phyloP scores from a whole-genome alignment of 176 grass and related monocot genomes.

The Chloris gayana region DNA sequence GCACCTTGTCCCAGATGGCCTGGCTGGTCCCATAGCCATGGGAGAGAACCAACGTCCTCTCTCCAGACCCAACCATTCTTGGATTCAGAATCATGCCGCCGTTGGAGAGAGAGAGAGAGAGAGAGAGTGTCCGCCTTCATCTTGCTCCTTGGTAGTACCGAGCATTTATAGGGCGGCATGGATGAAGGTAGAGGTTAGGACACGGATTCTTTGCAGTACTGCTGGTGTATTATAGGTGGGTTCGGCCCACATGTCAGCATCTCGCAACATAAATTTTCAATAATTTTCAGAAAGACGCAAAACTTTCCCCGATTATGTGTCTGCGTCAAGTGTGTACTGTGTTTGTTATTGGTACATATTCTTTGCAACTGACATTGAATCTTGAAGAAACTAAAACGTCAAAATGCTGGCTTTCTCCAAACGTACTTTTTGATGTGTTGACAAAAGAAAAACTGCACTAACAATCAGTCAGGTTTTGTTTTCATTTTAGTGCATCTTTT shows the following conservation, averaged over 20 bases:
- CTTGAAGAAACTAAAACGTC: too few relatives aligned
- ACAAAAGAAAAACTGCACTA: not conserved
- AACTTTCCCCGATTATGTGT: not conserved
- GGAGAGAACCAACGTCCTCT: slow-evolving; percentile 63
- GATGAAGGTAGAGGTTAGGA: not conserved
- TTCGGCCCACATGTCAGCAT: too few relatives aligned
- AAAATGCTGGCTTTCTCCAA: not conserved
- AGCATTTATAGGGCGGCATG: slow-evolving; percentile 49
- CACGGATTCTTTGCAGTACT: too few relatives aligned
- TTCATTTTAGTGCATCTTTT: not conserved
- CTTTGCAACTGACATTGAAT: too few relatives aligned
- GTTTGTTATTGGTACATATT: too few relatives aligned
- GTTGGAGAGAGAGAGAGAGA: not conserved
- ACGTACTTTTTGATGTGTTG: not conserved
- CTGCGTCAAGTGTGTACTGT: too few relatives aligned
- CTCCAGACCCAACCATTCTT: slow-evolving; percentile 59
- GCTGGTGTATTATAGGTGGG: too few relatives aligned
- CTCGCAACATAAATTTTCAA: not conserved
- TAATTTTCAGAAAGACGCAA: not conserved
- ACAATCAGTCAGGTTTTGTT: not conserved
- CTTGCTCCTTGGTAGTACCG: not conserved
- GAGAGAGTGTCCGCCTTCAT: not conserved
- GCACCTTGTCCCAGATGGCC: slow-evolving; percentile 65
- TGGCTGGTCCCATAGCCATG: slow-evolving; percentile 83
- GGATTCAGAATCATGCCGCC: slow-evolving; percentile 53